Evolutionary conservation across 2,329 filamentous ascomycete species (phyloP), one percentile per base, ranked within the genome.

Genomic region (Colletotrichum musae): DNA sequence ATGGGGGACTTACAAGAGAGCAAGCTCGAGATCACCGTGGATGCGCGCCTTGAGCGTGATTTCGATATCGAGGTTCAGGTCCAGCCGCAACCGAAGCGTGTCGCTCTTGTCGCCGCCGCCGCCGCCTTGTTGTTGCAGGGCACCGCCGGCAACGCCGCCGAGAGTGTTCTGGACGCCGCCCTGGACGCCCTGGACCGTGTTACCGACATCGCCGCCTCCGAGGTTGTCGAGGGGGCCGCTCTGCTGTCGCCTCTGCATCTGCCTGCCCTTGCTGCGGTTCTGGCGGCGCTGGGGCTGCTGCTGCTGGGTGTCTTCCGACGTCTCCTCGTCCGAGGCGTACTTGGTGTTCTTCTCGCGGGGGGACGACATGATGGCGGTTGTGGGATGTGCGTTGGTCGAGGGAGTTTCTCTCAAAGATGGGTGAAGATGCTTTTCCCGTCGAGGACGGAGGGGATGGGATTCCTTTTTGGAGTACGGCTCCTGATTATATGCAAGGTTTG

Each of bases 11-110:
- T 82, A 88, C 86, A 88, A 81, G 74, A 96, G 85, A 72, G 91
- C 92, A 72, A 96, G 81, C 41, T 93, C 94, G 72, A 97, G 82
- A 82, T 97, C 94, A 76, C 94, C 94, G 75, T 94, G 91, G 73
- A 96, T 94, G 80, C 92, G 91, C 21, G 93, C 93, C 85, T 96
- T 96, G 70, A 96, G 86, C 75, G 94, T 92, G 71, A 96, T 93
- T 80, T 96, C 93, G 58, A 96, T 87, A 73, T 96, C 93, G 66
- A 96, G 84, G 80, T 96, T 96, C 65, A 94, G 85, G 76, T 96
- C 93, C 24, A 96, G 82, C 45, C 91, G 88, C 74, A 96, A 80
- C 77, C 91, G 91, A 77, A 95, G 82, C 47, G 92, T 92, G 75
- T 94, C 91, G 69, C 88, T 85, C 75, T 86, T 84, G 75, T 85